Base-by-base conservation (phyloP, 768 basidiomycete species). In the Neoboletus brunneissimus region DNA sequence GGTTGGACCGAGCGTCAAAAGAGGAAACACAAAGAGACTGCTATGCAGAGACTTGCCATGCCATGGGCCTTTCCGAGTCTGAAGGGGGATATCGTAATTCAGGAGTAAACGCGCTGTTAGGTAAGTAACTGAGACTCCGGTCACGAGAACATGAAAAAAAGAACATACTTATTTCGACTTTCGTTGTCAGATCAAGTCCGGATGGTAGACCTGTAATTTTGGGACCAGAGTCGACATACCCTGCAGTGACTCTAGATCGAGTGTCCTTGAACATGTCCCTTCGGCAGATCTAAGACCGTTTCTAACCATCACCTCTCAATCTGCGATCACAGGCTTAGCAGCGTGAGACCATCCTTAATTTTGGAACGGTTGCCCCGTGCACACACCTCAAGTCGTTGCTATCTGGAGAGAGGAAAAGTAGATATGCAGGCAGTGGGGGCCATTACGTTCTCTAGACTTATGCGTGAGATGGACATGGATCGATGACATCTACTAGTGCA, bases 271-370 rank as follows among this genome's bases (percentile, higher is more conserved):
- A 25, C 25, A 3, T 22, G 9, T 9, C 27, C 5, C 44, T 43
- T 43, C 4, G 42, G 23, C 34, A 15, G 6, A 35, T 15, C 12
- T 11, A 31, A 11, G 31, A 31, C 31, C 11, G n/a, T n/a, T 13
- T 5, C 20, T 13, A 13, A 43, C 22, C 23, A 54, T 49, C 27
- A 40, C 61, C 62, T 43, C 62, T 59, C 41, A 60, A 64, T 64
- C 62, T 25, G 47, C 61, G 61, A 49, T 63, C 45, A 31, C 37
- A 42, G n/a, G 20, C 51, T 51, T 51, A 16, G 51, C 42, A 22
- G n/a, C n/a, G 7, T 13, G 15, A 45, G 44, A 45, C 8, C 31
- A 1, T 16, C 34, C 25, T 34, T 44, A 47, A 48, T 53, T 42
- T 43, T 53, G 18, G 35, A 13, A 32, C 3, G n/a, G 5, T 44